A percentile compares a stretch with the other conserved stretches of the same genome.
Evolutionary conservation across 116 monocot genomes (phyloP).

Genomic region (Phalaenopsis hybrid): DNA sequence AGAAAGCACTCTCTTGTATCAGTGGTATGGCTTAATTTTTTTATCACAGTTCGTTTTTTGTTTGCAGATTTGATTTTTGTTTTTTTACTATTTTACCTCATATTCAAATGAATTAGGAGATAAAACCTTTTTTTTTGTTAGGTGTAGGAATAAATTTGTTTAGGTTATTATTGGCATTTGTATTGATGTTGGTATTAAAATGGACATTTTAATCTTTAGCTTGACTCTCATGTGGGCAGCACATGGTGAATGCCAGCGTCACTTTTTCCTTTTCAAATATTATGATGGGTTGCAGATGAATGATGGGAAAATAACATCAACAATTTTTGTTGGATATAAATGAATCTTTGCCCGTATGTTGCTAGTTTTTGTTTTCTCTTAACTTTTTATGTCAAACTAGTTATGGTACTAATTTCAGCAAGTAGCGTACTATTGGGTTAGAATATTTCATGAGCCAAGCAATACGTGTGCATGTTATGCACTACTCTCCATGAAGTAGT

Average conservation of each 20-base stretch:
- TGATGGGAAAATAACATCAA: not conserved
- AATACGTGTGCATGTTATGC: not conserved
- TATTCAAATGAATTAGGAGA: not conserved
- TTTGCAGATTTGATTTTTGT: not conserved
- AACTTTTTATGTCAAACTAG: not conserved
- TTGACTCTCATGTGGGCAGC: no score
- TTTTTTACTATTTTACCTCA: not conserved
- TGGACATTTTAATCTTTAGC: not conserved
- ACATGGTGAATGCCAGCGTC: not conserved
- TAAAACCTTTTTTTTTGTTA: not conserved
- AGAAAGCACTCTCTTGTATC: slow-evolving; percentile 74
- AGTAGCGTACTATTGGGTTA: not conserved
- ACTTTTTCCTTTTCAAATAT: not conserved
- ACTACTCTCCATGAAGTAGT: not conserved
- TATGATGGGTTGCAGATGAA: not conserved
- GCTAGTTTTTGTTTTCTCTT: not conserved
- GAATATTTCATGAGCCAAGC: not conserved
- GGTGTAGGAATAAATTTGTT: not conserved
- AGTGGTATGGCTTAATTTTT: slow-evolving; percentile 49
- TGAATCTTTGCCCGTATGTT: not conserved
- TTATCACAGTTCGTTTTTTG: not conserved
- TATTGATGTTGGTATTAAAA: not conserved
- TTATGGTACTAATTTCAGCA: not conserved
- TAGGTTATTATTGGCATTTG: not conserved
- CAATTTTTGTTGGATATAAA: not conserved